Evolutionary conservation across 768 basidiomycete species (phyloP).

Genomic region (Tricholoma bakamatsutake): DNA sequence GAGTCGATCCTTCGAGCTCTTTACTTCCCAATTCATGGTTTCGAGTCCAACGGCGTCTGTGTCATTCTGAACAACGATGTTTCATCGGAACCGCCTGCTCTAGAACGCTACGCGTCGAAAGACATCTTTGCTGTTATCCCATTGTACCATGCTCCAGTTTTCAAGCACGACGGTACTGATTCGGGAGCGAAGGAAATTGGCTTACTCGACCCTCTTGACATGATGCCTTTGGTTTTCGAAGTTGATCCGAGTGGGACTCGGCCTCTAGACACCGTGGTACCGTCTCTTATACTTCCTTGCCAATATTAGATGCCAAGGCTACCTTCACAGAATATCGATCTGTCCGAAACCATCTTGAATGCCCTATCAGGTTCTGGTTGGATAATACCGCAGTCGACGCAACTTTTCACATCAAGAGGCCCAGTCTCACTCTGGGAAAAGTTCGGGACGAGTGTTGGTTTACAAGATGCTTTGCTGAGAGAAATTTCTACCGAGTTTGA

Average conservation of each 20-base stretch:
- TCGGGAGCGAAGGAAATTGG: constrained; percentile 34
- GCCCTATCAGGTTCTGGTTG: constrained; percentile 23
- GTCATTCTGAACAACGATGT: constrained; percentile 32
- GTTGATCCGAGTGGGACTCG: constrained; percentile 4
- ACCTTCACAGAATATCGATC: constrained; percentile 22
- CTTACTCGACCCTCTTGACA: constrained; percentile 51
- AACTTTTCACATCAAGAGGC: constrained; percentile 24
- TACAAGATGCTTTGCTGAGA: constrained; percentile 27
- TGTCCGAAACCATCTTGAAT: constrained; percentile 21
- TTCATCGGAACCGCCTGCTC: constrained; percentile 16
- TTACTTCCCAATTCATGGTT: constrained; percentile 34
- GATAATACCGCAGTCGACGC: constrained; percentile 15
- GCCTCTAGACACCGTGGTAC: constrained; percentile 9
- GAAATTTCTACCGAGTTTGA: constrained; percentile 43
- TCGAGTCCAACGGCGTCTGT: constrained; percentile 33
- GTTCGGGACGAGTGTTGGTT: constrained; percentile 30
- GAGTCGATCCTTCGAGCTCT: constrained; percentile 47
- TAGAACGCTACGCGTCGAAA: constrained; percentile 19
- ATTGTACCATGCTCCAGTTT: constrained; percentile 40
- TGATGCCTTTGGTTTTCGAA: constrained; percentile 40
- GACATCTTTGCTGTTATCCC: constrained; percentile 45
- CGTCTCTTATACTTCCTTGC: background rate
- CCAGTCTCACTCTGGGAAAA: constrained; percentile 39
- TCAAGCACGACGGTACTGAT: constrained; percentile 30
- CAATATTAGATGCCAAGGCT: background rate